A percentile compares a stretch with the other conserved stretches of the same genome.
Conservation (phyloP, 345 rosid genomes). For the Eucalyptus curtisii region DNA sequence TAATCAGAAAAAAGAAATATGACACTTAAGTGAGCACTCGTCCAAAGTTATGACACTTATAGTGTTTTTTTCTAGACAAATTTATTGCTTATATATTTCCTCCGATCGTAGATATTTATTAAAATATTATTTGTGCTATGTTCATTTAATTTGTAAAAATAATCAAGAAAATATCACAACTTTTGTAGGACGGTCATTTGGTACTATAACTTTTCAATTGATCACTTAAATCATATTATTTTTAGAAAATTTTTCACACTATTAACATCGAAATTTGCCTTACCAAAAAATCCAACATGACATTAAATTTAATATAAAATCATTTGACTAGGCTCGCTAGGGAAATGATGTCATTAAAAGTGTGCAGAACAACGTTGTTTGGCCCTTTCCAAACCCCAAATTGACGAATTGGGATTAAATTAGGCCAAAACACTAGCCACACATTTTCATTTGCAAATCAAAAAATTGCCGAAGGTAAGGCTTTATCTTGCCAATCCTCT, state of each 20-base stretch:
- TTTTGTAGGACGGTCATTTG: no score
- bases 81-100: neutral
- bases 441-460: neutral
- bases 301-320: neutral
- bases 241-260: accelerated
- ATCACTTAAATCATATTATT: neutral
- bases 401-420: neutral
- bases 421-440: accelerated
- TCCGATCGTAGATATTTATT: accelerated
- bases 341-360: neutral
- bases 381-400: neutral
- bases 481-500: neutral
- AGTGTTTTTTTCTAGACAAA: accelerated
- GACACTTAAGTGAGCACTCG: accelerated
- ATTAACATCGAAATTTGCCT: neutral
- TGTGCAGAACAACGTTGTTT: accelerated
- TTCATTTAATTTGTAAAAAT: neutral
- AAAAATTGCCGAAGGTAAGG: neutral
- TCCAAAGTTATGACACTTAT: accelerated
- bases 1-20: no score
- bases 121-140: no score
- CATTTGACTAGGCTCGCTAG: accelerated
- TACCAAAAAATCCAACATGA: neutral
- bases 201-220: accelerated
- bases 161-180: neutral